phyloP scores from a whole-genome alignment of 768 basidiomycete genomes.

The Mycena rosella region DNA sequence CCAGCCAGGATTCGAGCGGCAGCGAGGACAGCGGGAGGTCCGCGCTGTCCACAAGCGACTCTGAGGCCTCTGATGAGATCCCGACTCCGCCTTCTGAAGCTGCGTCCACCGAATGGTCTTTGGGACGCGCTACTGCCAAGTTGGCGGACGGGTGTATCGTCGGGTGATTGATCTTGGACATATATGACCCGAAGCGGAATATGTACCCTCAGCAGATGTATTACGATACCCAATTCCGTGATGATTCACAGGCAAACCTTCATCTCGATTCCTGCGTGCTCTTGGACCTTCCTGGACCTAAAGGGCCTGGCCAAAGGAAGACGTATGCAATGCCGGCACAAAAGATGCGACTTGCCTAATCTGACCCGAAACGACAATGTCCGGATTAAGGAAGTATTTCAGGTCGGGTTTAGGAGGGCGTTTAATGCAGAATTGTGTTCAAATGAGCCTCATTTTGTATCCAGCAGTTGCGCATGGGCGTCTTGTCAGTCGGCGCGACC shows the following conservation, averaged over 20 bases:
- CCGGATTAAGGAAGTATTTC: neutral
- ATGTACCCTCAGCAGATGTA: too few species aligned
- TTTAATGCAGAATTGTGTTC: too few species aligned
- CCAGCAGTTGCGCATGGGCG: too few species aligned
- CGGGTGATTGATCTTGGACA: slow-evolving; percentile 9
- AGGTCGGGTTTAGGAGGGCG: neutral
- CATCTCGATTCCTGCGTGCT: too few species aligned
- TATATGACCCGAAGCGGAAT: too few species aligned
- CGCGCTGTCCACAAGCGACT: neutral
- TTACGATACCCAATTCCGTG: slow-evolving; percentile 4
- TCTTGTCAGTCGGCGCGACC: too few species aligned
- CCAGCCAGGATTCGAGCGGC: slow-evolving; percentile 13
- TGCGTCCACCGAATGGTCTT: neutral
- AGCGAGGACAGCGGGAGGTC: slow-evolving; percentile 6
- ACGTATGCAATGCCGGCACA: neutral
- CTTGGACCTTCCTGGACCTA: too few species aligned
- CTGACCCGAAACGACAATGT: neutral
- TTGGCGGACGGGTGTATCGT: slow-evolving; percentile 6
- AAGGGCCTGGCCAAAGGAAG: too few species aligned
- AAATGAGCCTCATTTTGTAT: too few species aligned
- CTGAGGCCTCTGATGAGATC: slow-evolving; percentile 11
- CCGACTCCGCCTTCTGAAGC: neutral
- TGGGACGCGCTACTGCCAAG: neutral
- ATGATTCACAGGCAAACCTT: too few species aligned
- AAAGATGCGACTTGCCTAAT: neutral